A percentile compares a stretch with the other conserved stretches of the same genome.
These are phyloP conservation scores for Ambrosia trifida DNA, from an alignment of 129 eudicot genomes.

Conservation along the genomic window DNA sequence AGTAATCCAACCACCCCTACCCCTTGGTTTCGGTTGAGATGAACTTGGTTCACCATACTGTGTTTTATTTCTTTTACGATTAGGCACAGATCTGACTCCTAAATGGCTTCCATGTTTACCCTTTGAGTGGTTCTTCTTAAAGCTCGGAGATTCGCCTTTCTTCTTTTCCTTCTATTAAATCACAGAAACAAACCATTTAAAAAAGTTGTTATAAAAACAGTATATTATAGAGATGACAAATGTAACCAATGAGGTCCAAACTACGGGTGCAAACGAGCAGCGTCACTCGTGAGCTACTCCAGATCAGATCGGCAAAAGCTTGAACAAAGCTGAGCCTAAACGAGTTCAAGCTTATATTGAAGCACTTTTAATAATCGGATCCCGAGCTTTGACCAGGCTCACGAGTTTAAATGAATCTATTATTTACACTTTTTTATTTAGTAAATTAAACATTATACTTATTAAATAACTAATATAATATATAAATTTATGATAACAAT, in stretches of 20 bases:
- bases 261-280: too few relatives aligned
- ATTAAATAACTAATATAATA: too few relatives aligned
- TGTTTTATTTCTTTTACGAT: conserved; percentile 49
- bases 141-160: conserved; percentile 53
- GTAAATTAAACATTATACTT: too few relatives aligned
- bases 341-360: too few relatives aligned
- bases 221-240: not conserved
- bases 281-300: too few relatives aligned
- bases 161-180: conserved; percentile 53
- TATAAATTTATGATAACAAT: too few relatives aligned
- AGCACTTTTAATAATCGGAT: too few relatives aligned
- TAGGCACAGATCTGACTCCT: conserved; percentile 57
- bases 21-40: conserved; percentile 46
- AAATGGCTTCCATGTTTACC: conserved; percentile 32
- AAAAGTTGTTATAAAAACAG: not conserved
- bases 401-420: too few relatives aligned
- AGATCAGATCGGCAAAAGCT: too few relatives aligned
- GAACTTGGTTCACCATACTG: conserved; percentile 37
- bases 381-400: too few relatives aligned
- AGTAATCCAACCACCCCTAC: conserved; percentile 62
- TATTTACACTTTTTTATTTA: too few relatives aligned
- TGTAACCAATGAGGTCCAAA: not conserved
- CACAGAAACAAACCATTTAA: not conserved
- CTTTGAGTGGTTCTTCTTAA: conserved; percentile 37
- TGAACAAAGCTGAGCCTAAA: too few relatives aligned